Conservation (phyloP, 495 filamentous ascomycete species). For the Friedmanniomyces endolithicus region DNA sequence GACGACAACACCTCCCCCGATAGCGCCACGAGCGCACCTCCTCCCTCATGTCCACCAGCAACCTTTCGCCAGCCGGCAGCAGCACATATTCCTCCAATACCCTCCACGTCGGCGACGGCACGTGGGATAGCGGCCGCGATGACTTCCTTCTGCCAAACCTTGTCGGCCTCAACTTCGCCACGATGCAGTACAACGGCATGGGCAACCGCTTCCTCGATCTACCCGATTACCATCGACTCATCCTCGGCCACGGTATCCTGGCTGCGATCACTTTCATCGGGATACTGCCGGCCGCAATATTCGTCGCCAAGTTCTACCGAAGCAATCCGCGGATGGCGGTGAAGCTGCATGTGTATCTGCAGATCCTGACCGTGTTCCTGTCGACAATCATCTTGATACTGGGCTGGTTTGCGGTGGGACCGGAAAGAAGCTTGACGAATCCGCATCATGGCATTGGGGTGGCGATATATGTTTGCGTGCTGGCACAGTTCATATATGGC, state of each 20-base stretch:
- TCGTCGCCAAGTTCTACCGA: slow-evolving; percentile 64
- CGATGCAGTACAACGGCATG: slow-evolving; percentile 91
- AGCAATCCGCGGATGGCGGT: slow-evolving; percentile 47
- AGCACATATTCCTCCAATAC: slow-evolving; percentile 73
- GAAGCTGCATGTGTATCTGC: slow-evolving; percentile 71
- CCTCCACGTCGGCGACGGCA: slow-evolving; percentile 79
- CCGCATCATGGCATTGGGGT: slow-evolving; percentile 85
- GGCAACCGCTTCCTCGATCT: slow-evolving; percentile 72
- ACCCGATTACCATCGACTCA: slow-evolving; percentile 62
- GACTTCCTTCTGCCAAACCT: slow-evolving; percentile 81
- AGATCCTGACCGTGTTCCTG: slow-evolving; percentile 64
- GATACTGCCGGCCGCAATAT: slow-evolving; percentile 64
- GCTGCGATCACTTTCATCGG: slow-evolving; percentile 80
- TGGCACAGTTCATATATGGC: slow-evolving; percentile 71
- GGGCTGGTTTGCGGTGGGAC: slow-evolving; percentile 69
- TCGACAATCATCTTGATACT: slow-evolving; percentile 62
- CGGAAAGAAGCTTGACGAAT: slow-evolving; percentile 67
- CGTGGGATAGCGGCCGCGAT: slow-evolving; percentile 74
- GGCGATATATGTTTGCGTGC: slow-evolving; percentile 71
- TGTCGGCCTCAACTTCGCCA: slow-evolving; percentile 76
- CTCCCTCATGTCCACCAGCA: slow-evolving; percentile 1
- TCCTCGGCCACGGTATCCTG: slow-evolving; percentile 72
- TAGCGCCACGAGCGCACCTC: not conserved
- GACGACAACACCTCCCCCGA: not conserved
- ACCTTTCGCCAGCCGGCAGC: slow-evolving; percentile 55